A percentile compares a stretch with the other conserved stretches of the same genome.
phyloP scores from a whole-genome alignment of 345 rosid species.

The sweet orange (Citrus sinensis) region DVS_A1.0 CM039169.1:31861001-31861500 shows the following conservation, averaged over 20 bases:
- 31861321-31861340: constrained; percentile 90
- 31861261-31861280: constrained; percentile 7
- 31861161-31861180: neutral
- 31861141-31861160: neutral
- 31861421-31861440: neutral
- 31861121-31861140: neutral
- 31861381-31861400: constrained; percentile 60
- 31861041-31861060: neutral
- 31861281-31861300: constrained; percentile 80
- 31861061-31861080: neutral
- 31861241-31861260: constrained; percentile 23
- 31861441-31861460: neutral
- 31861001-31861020: neutral
- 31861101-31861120: neutral
- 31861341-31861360: constrained; percentile 96
- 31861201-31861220: neutral
- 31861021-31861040: neutral
- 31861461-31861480: constrained; percentile 8
- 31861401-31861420: neutral
- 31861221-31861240: neutral
- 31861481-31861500: constrained; percentile 96
- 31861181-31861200: neutral
- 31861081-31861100: neutral
- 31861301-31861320: constrained; percentile 99
- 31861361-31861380: constrained; percentile 99